Evolutionary conservation across 306 rosid genomes (phyloP).

Genomic region (Medicago arabica): DNA sequence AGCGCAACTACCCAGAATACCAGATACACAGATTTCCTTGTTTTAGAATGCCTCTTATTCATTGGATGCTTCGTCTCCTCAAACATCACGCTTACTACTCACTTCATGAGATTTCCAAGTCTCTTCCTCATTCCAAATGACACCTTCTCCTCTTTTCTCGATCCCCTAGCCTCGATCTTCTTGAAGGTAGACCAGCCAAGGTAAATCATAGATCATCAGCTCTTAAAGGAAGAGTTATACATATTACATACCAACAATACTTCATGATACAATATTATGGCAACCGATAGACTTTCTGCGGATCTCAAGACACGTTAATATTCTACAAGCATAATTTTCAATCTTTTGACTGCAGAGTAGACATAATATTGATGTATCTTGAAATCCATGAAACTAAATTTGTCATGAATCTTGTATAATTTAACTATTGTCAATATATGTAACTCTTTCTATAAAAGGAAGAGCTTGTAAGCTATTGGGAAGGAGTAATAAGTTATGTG

Average conservation of each 20-base stretch:
- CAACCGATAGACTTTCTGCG: too few species aligned
- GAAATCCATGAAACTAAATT: background rate
- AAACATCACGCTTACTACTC: background rate
- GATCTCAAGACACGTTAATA: background rate
- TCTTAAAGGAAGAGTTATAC: background rate
- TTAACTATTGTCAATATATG: too few species aligned
- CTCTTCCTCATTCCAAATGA: conserved; percentile 1
- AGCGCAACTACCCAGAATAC: too few species aligned
- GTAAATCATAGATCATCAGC: background rate
- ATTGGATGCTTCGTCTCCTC: background rate
- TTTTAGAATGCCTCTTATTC: conserved; percentile 1
- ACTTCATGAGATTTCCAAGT: background rate
- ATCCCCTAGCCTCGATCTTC: background rate
- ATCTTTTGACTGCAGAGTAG: background rate
- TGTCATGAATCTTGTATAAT: background rate
- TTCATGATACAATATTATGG: too few species aligned
- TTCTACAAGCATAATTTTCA: conserved; percentile 1
- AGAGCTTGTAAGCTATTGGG: too few species aligned
- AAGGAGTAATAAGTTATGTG: too few species aligned
- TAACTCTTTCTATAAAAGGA: too few species aligned
- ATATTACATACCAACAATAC: too few species aligned
- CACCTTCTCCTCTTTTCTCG: background rate
- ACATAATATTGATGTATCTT: background rate
- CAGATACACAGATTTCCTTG: background rate
- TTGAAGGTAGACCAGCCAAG: background rate